phyloP scores from a whole-genome alignment of 768 basidiomycete species.

The Suillus sp. region DNA sequence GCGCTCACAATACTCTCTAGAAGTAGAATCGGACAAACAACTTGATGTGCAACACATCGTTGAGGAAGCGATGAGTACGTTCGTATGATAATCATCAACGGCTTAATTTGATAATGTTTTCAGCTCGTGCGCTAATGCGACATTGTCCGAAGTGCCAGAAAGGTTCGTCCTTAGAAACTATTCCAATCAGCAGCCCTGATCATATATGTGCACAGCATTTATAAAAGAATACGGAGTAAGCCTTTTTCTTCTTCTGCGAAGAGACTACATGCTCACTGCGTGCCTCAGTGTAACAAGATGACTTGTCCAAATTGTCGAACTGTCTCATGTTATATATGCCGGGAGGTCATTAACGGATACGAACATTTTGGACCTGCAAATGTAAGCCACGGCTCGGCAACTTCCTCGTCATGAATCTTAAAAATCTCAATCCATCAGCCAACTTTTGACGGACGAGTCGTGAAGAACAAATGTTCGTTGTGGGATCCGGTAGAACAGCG shows the following conservation, averaged over 20 bases:
- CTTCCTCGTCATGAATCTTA: not conserved
- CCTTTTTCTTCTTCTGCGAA: constrained; percentile 12
- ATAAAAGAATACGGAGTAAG: constrained; percentile 78
- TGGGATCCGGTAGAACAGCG: constrained; percentile 71
- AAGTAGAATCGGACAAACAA: constrained; percentile 73
- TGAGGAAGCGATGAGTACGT: constrained; percentile 92
- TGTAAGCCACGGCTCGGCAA: constrained; percentile 39
- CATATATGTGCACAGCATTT: constrained; percentile 53
- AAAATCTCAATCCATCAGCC: constrained; percentile 22
- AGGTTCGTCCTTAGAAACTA: constrained; percentile 43
- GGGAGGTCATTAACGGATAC: constrained; percentile 70
- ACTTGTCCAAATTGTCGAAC: constrained; percentile 71
- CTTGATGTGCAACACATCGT: constrained; percentile 76
- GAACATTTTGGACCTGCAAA: constrained; percentile 76
- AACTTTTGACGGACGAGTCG: constrained; percentile 22
- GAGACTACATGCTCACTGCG: not conserved
- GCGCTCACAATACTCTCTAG: constrained; percentile 38
- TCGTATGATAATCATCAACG: not conserved
- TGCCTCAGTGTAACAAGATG: constrained; percentile 88
- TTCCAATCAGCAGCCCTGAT: constrained; percentile 2
- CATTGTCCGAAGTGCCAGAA: constrained; percentile 87
- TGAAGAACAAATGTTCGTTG: constrained; percentile 56
- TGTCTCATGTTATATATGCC: constrained; percentile 84
- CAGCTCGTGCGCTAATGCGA: constrained; percentile 81
- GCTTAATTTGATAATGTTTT: constrained; percentile 11